A percentile compares a stretch with the other conserved stretches of the same genome.
Conservation (phyloP, 257 asterid genomes). For the Capsicum chinense region DNA sequence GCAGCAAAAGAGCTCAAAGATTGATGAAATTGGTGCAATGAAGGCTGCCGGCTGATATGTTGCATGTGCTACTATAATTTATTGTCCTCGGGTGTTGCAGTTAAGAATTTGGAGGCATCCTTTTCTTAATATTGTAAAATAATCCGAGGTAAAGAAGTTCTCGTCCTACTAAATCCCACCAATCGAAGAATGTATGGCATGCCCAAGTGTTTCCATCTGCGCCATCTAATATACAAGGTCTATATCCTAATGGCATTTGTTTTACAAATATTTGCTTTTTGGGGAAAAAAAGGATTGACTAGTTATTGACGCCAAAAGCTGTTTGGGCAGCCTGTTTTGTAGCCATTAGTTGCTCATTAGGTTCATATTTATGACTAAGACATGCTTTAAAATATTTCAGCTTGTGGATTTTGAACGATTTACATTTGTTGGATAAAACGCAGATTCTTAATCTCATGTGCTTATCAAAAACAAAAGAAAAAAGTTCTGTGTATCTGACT, state of each 20-base stretch:
- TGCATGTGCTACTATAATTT: constrained; percentile 42
- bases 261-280: not conserved
- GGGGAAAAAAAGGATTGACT: not conserved
- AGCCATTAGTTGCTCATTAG: constrained; percentile 18
- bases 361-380: not conserved
- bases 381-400: constrained; percentile 15
- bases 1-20: constrained; percentile 98
- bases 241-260: not conserved
- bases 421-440: constrained; percentile 13
- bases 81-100: constrained; percentile 60
- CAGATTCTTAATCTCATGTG: not conserved
- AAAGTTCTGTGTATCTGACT: not conserved
- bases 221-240: not conserved
- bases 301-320: not conserved
- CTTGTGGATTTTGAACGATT: constrained; percentile 13
- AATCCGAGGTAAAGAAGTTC: constrained; percentile 62
- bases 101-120: constrained; percentile 64
- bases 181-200: constrained; percentile 32
- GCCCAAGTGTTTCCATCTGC: constrained; percentile 35
- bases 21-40: constrained; percentile 86
- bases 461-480: not conserved
- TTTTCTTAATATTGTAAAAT: constrained; percentile 54
- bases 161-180: constrained; percentile 32
- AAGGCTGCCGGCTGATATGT: constrained; percentile 80
- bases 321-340: constrained; percentile 23